Conservation (phyloP, 805 yeast species). For the Schwanniomyces polymorphus region DNA sequence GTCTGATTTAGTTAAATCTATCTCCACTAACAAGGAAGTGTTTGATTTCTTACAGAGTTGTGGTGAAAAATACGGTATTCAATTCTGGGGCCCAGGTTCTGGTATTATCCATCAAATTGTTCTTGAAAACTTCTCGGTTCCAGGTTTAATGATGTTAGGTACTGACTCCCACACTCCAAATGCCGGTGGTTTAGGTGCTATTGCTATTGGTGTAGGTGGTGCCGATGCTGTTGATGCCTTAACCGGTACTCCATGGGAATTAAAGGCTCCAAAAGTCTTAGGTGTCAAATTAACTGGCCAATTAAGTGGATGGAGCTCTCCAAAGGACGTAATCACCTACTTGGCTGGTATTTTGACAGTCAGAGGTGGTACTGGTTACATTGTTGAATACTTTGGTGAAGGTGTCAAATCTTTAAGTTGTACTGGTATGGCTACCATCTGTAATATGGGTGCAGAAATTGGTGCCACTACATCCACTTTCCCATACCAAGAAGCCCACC, state of each 20-base stretch:
- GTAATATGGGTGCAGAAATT: conserved; percentile 99
- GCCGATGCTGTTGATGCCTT: conserved; percentile 99
- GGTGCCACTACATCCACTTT: conserved; percentile 98
- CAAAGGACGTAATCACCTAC: conserved; percentile 93
- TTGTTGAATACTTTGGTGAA: conserved; percentile 95
- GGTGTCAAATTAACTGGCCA: conserved; percentile 93
- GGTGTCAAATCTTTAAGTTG: conserved; percentile 88
- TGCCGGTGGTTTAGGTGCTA: conserved; percentile 98
- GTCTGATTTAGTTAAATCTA: conserved; percentile 75
- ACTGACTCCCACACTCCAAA: conserved; percentile 99
- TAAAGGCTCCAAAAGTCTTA: conserved; percentile 92
- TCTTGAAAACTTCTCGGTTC: conserved; percentile 93
- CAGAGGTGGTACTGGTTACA: conserved; percentile 96
- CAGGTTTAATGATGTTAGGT: conserved; percentile 96
- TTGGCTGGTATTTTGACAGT: conserved; percentile 93
- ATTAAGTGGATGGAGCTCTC: conserved; percentile 92
- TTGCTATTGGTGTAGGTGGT: conserved; percentile 99
- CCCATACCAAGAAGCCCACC: conserved; percentile 87
- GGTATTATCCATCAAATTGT: conserved; percentile 99
- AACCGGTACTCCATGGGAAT: conserved; percentile 98
- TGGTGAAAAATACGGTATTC: conserved; percentile 93
- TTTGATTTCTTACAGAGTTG: conserved; percentile 92
- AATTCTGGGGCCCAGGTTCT: conserved; percentile 99
- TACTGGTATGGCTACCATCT: conserved; percentile 99
- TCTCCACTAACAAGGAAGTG: conserved; percentile 88